Percentiles rank a stretch among this genome's conserved stretches.
phyloP scores from a whole-genome alignment of 192 early-diverging fungal genomes.

The Podila verticillata region DNA sequence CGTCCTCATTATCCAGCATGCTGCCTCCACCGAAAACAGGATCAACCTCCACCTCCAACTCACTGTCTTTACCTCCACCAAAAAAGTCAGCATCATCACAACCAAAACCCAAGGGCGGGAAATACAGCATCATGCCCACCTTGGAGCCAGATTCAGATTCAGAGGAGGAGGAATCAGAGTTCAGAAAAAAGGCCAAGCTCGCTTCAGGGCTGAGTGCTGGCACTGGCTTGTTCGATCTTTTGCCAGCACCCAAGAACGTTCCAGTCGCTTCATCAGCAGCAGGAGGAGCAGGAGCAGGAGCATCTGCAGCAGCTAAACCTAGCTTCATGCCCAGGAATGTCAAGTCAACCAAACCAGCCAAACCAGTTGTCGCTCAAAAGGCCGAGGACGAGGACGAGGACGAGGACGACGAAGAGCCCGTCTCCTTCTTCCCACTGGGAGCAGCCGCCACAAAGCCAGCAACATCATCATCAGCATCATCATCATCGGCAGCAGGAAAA shows the following conservation, averaged over 20 bases:
- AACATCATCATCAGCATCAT: neutral
- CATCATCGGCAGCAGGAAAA: neutral
- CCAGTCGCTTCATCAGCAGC: neutral
- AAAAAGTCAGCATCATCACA: neutral
- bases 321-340: constrained; percentile 39
- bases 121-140: constrained; percentile 37
- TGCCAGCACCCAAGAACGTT: constrained; percentile 36
- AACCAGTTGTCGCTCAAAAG: neutral
- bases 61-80: neutral
- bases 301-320: constrained; percentile 16
- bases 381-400: constrained; percentile 23
- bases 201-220: constrained; percentile 12
- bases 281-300: constrained; percentile 1
- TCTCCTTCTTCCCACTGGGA: constrained; percentile 41
- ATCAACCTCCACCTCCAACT: neutral
- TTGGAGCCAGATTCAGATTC: constrained; percentile 34
- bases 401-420: constrained; percentile 25
- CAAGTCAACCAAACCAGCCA: constrained; percentile 13
- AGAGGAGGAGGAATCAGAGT: constrained; percentile 45
- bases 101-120: constrained; percentile 24
- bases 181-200: constrained; percentile 42
- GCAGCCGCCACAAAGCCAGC: constrained; percentile 14
- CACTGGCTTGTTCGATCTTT: constrained; percentile 34
- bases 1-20: constrained; percentile 12
- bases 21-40: constrained; percentile 24